Conservation (phyloP, 2,329 filamentous ascomycete genomes). For the Pyricularia pennisetigena region DNA sequence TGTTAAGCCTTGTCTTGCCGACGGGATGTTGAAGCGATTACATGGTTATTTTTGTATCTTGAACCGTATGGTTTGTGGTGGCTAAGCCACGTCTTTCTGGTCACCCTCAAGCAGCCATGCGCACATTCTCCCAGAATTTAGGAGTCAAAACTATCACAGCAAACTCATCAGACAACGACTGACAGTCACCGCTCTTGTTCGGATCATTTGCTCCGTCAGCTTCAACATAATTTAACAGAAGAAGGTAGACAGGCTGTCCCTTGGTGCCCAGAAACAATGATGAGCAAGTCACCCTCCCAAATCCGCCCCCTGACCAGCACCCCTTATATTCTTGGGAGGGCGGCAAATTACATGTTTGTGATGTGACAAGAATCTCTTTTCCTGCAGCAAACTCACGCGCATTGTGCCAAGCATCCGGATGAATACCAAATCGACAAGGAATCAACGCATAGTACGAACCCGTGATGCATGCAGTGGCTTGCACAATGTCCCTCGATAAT, state of each 20-base stretch:
- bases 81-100: background rate
- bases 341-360: background rate
- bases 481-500: background rate
- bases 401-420: background rate
- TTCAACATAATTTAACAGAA: background rate
- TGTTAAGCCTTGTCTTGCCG: background rate
- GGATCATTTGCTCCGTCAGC: background rate
- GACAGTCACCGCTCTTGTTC: background rate
- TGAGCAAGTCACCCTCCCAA: background rate
- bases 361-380: background rate
- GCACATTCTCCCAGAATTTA: background rate
- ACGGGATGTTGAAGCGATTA: background rate
- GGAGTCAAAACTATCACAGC: background rate
- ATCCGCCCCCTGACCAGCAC: background rate
- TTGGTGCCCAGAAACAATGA: background rate
- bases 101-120: background rate
- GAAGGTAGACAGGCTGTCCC: background rate
- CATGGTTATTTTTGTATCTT: background rate
- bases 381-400: background rate
- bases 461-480: background rate
- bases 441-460: background rate
- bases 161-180: background rate
- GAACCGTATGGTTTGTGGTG: background rate
- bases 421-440: background rate
- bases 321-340: background rate